Evolutionary conservation across 139 green algal genomes (phyloP).

Genomic region (Haematococcus sp.): DNA sequence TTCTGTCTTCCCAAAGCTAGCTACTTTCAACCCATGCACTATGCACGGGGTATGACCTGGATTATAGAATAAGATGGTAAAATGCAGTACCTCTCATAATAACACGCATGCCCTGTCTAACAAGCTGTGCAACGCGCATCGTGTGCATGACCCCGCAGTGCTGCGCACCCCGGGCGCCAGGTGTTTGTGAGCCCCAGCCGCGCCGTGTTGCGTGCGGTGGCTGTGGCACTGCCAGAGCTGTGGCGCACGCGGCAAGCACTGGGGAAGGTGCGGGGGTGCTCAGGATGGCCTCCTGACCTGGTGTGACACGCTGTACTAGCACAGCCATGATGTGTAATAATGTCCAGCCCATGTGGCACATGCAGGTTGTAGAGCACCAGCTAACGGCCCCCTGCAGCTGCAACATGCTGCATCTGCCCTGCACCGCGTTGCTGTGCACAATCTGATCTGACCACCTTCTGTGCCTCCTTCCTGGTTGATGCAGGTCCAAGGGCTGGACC

Average conservation of each 20-base stretch:
- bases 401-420: too few species aligned
- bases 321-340: not conserved
- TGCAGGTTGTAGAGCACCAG: not conserved
- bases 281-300: not conserved
- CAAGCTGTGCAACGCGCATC: slow-evolving; percentile 1
- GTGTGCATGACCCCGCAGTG: not conserved
- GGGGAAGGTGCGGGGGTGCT: not conserved
- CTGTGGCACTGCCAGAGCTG: slow-evolving; percentile 35
- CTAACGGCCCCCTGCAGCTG: too few species aligned
- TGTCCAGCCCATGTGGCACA: not conserved
- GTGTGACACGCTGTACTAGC: not conserved
- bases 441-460: too few species aligned
- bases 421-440: too few species aligned
- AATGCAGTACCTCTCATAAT: not conserved
- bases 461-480: too few species aligned
- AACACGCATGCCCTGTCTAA: not conserved
- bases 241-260: slow-evolving; percentile 22
- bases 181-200: slow-evolving; percentile 4
- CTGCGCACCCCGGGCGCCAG: slow-evolving; percentile 6
- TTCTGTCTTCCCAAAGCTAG: too few species aligned
- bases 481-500: slow-evolving; percentile 25
- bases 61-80: too few species aligned
- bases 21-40: too few species aligned
- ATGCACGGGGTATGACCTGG: too few species aligned
- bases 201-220: slow-evolving; percentile 26